Conservation (phyloP, 164 flowering plant genomes). For the Liquidambar formosana region DNA sequence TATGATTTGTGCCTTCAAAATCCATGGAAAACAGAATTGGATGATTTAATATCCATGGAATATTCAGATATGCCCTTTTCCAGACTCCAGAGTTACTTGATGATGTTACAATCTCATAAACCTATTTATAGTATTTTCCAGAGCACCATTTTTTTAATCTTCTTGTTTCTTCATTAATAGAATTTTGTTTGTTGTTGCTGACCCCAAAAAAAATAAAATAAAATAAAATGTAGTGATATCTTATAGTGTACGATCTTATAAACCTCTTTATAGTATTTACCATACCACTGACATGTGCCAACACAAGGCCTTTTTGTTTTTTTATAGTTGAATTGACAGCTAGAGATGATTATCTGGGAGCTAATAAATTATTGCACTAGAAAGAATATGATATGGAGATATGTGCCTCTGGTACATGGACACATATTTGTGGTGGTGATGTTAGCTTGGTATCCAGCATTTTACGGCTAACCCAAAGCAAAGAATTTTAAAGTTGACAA, state of each 20-base stretch:
- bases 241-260: background rate
- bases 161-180: too few species aligned
- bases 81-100: too few species aligned
- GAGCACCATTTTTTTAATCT: too few species aligned
- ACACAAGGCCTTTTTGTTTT: too few species aligned
- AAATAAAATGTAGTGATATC: too few species aligned
- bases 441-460: constrained; percentile 21
- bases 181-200: too few species aligned
- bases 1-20: background rate
- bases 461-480: background rate
- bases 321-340: background rate
- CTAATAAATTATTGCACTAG: background rate
- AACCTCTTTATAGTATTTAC: background rate
- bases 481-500: background rate
- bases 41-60: background rate
- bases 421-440: constrained; percentile 22
- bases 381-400: background rate
- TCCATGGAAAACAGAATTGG: background rate
- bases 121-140: background rate
- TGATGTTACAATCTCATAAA: background rate
- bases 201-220: too few species aligned
- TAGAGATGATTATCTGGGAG: constrained; percentile 3
- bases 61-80: background rate
- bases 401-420: constrained; percentile 1
- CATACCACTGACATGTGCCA: too few species aligned